Evolutionary conservation across 768 basidiomycete species (phyloP).

Genomic region (Russula sp.): DNA sequence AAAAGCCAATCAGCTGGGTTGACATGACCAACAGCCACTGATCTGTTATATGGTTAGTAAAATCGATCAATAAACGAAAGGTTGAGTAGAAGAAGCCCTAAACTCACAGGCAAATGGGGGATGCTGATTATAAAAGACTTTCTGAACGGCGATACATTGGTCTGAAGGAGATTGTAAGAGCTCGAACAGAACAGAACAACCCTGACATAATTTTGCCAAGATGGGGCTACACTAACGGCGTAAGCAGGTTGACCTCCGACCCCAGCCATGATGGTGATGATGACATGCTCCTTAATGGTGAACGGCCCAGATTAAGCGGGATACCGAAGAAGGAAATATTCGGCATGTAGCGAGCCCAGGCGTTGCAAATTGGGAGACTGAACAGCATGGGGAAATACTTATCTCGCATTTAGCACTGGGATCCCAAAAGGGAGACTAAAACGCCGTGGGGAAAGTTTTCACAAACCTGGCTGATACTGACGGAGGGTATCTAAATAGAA

Average conservation of each 20-base stretch:
- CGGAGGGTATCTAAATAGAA: constrained; percentile 69
- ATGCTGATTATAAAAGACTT: constrained; percentile 44
- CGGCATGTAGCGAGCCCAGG: constrained; percentile 56
- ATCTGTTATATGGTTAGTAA: constrained; percentile 15
- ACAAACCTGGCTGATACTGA: constrained; percentile 35
- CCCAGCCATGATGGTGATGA: constrained; percentile 46
- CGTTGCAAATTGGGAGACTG: constrained; percentile 60
- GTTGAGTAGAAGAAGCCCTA: too few relatives aligned
- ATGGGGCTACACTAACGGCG: constrained; percentile 31
- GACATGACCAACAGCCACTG: constrained; percentile 45
- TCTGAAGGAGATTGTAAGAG: constrained; percentile 28
- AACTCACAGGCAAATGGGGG: constrained; percentile 38
- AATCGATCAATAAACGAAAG: neutral
- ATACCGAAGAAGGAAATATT: constrained; percentile 52
- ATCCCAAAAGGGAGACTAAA: neutral
- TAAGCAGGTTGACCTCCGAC: constrained; percentile 39
- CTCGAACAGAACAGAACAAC: too few relatives aligned
- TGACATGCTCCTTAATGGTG: constrained; percentile 70
- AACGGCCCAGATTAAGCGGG: constrained; percentile 63
- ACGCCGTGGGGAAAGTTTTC: too few relatives aligned
- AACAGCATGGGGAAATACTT: constrained; percentile 64
- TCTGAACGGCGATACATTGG: constrained; percentile 46
- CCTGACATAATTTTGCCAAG: neutral
- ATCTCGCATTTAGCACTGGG: constrained; percentile 7
- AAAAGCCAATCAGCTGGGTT: constrained; percentile 44